These are phyloP conservation scores for Beauveria asiatica DNA, from an alignment of 2,329 filamentous ascomycete species.

Conservation along the genomic window DNA sequence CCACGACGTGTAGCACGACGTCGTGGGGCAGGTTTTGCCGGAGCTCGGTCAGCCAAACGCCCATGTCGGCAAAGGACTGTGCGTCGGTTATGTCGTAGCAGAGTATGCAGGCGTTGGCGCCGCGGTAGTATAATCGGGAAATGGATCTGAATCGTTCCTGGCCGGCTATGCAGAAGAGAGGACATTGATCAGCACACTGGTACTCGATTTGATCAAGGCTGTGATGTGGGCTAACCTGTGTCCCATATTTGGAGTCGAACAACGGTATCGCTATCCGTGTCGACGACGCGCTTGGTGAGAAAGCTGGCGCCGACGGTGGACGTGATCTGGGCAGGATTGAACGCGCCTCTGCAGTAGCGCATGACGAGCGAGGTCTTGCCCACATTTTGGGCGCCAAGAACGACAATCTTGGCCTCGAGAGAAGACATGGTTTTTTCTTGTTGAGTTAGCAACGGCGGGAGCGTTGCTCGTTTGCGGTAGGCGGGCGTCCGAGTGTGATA, in stretches of 20 bases:
- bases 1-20: slow-evolving; percentile 87
- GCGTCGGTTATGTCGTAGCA: slow-evolving; percentile 92
- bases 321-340: slow-evolving; percentile 53
- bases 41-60: slow-evolving; percentile 79
- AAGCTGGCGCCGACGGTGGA: slow-evolving; percentile 77
- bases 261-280: slow-evolving; percentile 75
- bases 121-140: slow-evolving; percentile 90
- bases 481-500: background rate
- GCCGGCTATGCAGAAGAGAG: slow-evolving; percentile 45
- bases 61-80: slow-evolving; percentile 83
- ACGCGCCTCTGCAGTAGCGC: slow-evolving; percentile 65
- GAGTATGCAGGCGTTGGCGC: slow-evolving; percentile 85
- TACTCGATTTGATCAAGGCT: background rate
- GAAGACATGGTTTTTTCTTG: slow-evolving; percentile 37
- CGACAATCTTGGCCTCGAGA: slow-evolving; percentile 73
- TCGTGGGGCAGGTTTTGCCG: slow-evolving; percentile 68
- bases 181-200: slow-evolving; percentile 11
- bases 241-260: slow-evolving; percentile 97
- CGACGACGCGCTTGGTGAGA: slow-evolving; percentile 69
- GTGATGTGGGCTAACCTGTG: slow-evolving; percentile 46
- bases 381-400: slow-evolving; percentile 71
- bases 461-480: background rate
- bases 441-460: background rate
- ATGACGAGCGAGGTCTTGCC: slow-evolving; percentile 73
- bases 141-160: slow-evolving; percentile 95